Percentiles rank a stretch among this genome's conserved stretches.
Conservation (phyloP, 768 basidiomycete species). For the Pluteus cervinus region DNA sequence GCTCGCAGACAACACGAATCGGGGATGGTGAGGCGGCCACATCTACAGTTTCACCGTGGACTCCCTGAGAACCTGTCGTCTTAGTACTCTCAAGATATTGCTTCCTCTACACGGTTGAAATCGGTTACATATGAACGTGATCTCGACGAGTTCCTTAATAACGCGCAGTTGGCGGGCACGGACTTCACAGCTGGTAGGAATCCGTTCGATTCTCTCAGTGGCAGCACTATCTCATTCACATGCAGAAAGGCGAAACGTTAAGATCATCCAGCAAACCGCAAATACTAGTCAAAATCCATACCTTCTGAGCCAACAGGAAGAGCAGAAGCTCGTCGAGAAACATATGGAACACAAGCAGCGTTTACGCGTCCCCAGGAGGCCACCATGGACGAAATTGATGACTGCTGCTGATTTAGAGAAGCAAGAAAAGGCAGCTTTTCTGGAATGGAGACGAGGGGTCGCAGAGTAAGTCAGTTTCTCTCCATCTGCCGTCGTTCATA, state of each 20-base stretch:
- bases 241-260: constrained; percentile 73
- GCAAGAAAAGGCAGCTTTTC: constrained; percentile 84
- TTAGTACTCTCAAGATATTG: constrained; percentile 75
- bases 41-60: not conserved
- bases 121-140: constrained; percentile 96
- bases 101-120: constrained; percentile 61
- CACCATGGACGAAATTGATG: constrained; percentile 83
- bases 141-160: constrained; percentile 92
- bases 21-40: constrained; percentile 58
- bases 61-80: constrained; percentile 8
- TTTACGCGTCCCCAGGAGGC: constrained; percentile 84
- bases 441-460: constrained; percentile 89
- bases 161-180: constrained; percentile 89
- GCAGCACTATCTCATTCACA: constrained; percentile 7
- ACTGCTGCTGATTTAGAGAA: constrained; percentile 74
- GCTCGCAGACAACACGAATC: constrained; percentile 55
- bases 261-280: constrained; percentile 60
- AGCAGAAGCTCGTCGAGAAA: constrained; percentile 63
- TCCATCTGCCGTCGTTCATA: not conserved
- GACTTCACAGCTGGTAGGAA: constrained; percentile 90
- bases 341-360: constrained; percentile 69
- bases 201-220: constrained; percentile 1
- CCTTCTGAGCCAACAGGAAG: constrained; percentile 78
- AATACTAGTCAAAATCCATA: constrained; percentile 71
- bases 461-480: constrained; percentile 63